Evolutionary conservation across 2,329 filamentous ascomycete genomes (phyloP), one percentile per base, ranked within the genome.

Genomic region (Aspergillus costaricaensis): DNA sequence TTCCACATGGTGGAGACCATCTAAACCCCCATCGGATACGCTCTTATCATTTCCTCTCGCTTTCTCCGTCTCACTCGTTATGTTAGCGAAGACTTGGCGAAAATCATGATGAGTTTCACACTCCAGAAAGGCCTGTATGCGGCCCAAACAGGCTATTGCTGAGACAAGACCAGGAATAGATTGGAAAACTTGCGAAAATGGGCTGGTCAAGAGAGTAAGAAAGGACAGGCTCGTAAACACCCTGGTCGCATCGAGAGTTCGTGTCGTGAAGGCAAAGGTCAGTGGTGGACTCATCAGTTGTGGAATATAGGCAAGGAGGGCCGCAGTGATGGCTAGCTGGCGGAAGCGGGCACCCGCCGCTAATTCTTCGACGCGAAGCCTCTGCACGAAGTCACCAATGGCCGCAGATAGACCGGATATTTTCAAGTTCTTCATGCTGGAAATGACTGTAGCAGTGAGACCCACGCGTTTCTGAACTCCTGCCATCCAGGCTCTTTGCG

Each of bases 361-460:
- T 0, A 80, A 63, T 61, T 79, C 77, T 2, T 74, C 66, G 2
- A 75, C 60, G 5, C 77, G 73, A 23, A 77, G 59, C 4, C 60
- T 62, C 57, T 79, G 76, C 4, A 80, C 67, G 3, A 71, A 64
- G 6, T 63, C 58, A 15, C 68, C 65, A 3, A 78, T 61, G 2
- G 71, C 57, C 15, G 30, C 62, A 5, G 76, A 56, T 5, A 80
- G 67, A 2, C 77, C 77, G 2, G 74, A 74, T 41, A 80, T 76
- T 57, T 76, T 78, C 17, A 80, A 63, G 38, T 69, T 65, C 61
- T 79, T 80, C 71, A 80, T 79, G 60, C 68, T 70, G 3, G 69
- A 64, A 43, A 79, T 73, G n/a, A 72, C 66, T 1, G 61, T 70
- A 23, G 71, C 65, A 3, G 69, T 74, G 25, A 70, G 49, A 14